Evolutionary conservation across 2,329 filamentous ascomycete genomes (phyloP), one percentile per base, ranked within the genome.

Genomic region (Fusarium albosuccineum): DNA sequence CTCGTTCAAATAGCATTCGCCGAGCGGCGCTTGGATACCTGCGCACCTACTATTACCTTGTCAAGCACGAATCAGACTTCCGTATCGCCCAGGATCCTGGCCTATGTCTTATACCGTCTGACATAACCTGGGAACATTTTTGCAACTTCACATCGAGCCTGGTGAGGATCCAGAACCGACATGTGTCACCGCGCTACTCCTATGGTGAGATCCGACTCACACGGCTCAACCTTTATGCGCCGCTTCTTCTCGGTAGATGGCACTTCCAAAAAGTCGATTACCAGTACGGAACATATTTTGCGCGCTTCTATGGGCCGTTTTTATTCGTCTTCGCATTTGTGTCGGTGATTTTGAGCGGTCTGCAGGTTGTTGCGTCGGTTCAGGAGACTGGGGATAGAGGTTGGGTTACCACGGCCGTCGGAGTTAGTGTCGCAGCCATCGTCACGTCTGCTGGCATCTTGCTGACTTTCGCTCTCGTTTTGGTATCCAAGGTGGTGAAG

Each of bases 61-160:
- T 81, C 33, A 53, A 73, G 53, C 73, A 76, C 60, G 70, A 77
- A 49, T 66, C 75, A 36, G 79, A 82, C 67, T 79, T 77, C 50
- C 40, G 63, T 7, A 54, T 75, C 40, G 79, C 78, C 16, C 68
- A 64, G 45, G 60, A 77, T 14, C 30, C 16, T 26, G 2, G 14
- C 33, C 30, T 14, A 1, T 22, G 17, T 22, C 17, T 22, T 22
- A 48, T 53, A 34, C 56, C 56, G 2, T 9, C 13, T 6, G n/a
- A 17, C 2, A 9, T 40, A 16, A n/a, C 14, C 2, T 40, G 37
- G 37, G 14, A n/a, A 17, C n/a, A 40, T 9, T 40, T 40, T 9
- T n/a, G 14, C 13, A 40, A 40, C 37, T 40, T 40, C 37, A 40
- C n/a, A 9, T 40, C 37, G 6, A 40, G 9, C 37, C n/a, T 40